These are phyloP conservation scores for Jackrogersella minutella DNA, from an alignment of 495 filamentous ascomycete species.

Conservation along the genomic window DNA sequence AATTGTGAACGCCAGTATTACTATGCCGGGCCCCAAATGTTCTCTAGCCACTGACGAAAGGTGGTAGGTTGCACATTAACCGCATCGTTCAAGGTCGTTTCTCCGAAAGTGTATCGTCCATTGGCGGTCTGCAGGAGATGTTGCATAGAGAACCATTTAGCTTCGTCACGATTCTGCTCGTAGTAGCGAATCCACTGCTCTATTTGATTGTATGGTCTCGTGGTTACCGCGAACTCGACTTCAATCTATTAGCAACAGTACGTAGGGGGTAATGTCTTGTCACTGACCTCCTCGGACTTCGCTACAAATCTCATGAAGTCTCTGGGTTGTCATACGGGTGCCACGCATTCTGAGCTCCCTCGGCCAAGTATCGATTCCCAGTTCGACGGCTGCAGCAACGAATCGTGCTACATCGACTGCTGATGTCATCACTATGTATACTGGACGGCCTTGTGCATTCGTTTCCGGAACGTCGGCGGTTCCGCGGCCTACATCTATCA, in stretches of 20 bases:
- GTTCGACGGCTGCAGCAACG: slow-evolving; percentile 66
- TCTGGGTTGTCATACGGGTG: slow-evolving; percentile 63
- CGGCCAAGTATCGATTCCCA: slow-evolving; percentile 70
- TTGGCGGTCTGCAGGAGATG: slow-evolving; percentile 59
- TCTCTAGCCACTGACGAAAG: slow-evolving; percentile 60
- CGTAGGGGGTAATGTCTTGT: neutral
- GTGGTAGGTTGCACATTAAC: slow-evolving; percentile 52
- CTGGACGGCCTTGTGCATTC: slow-evolving; percentile 56
- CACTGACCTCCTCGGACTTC: slow-evolving; percentile 51
- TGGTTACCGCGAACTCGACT: slow-evolving; percentile 53
- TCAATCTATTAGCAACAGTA: slow-evolving; percentile 19
- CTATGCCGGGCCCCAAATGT: slow-evolving; percentile 51
- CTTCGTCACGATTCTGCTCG: slow-evolving; percentile 47
- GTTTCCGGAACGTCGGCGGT: slow-evolving; percentile 66
- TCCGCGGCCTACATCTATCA: slow-evolving; percentile 66
- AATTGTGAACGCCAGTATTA: slow-evolving; percentile 17
- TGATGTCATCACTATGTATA: slow-evolving; percentile 70
- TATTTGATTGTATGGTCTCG: slow-evolving; percentile 52
- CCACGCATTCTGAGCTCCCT: slow-evolving; percentile 71
- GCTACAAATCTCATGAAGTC: slow-evolving; percentile 57
- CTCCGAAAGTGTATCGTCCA: slow-evolving; percentile 57
- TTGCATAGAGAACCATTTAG: slow-evolving; percentile 52
- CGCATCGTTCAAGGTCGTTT: slow-evolving; percentile 54
- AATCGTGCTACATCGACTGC: slow-evolving; percentile 72
- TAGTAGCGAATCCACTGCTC: slow-evolving; percentile 51